Evolutionary conservation across 495 filamentous ascomycete species (phyloP), one percentile per base, ranked within the genome.

Genomic region (Thozetella sp.): DNA sequence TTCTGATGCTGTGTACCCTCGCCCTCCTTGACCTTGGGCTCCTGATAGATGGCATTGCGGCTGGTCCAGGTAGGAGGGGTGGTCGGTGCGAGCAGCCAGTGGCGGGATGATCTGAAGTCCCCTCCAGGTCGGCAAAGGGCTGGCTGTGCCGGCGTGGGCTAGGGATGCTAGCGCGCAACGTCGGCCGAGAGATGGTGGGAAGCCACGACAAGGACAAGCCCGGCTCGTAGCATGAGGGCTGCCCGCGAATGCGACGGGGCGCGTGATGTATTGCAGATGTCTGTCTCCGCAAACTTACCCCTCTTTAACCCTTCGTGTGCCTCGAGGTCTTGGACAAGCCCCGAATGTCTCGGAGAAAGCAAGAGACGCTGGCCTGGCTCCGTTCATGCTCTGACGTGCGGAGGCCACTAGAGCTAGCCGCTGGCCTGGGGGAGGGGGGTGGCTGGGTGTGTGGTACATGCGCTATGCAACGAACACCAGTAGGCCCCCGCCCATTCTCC

Each of bases 191-290:
- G 34, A 55, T 24, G 51, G 19, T 25, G 24, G 23, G 37, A 40
- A 22, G 17, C 34, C 30, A 59, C 12, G 6, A 60, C 50, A 53
- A 26, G 50, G 50, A 27, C 22, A 25, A n/a, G 43, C 25, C 43
- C 37, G 37, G 61, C 26, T 40, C 52, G 27, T 17, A 30, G 57
- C 63, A 59, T 45, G 55, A 59, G 56, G 58, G 56, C 46, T 56
- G 61, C 54, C 55, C 61, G 25, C 57, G 59, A 55, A 57, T 59
- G 51, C 55, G 27, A 48, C 57, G 63, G 50, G 63, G 65, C 68
- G 63, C 66, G 68, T 71, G 68, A 68, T 68, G 66, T 60, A 56
- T 56, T 68, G 61, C 65, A 68, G 58, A 60, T 26, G 58, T 57
- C 57, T 59, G 26, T 43, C 61, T 62, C 56, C 63, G 53, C 60